Conservation (phyloP, 768 basidiomycete genomes). For the Trametes cingulata region DNA sequence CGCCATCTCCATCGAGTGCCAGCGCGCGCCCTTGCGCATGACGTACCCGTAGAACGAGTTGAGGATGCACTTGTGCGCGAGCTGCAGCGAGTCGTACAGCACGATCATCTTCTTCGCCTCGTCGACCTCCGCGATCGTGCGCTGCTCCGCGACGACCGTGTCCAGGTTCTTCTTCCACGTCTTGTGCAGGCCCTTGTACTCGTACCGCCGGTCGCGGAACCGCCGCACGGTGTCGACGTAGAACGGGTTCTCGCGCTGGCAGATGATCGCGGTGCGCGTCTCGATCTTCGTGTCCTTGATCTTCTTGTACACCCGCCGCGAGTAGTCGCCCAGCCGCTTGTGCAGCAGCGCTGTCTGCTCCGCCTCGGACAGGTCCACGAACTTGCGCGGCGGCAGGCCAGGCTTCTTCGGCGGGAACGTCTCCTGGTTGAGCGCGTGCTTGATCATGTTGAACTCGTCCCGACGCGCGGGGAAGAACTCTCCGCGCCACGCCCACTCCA, state of each 20-base stretch:
- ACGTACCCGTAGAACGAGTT: conserved; percentile 99
- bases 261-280: conserved; percentile 91
- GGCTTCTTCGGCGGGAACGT: conserved; percentile 81
- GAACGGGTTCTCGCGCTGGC: conserved; percentile 97
- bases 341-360: conserved; percentile 93
- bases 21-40: conserved; percentile 98
- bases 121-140: conserved; percentile 81
- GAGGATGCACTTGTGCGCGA: conserved; percentile 99
- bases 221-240: conserved; percentile 97
- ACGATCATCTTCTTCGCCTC: conserved; percentile 99
- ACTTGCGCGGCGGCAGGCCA: conserved; percentile 73
- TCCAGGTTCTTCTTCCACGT: conserved; percentile 99
- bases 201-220: conserved; percentile 97
- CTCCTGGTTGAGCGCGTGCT: conserved; percentile 94
- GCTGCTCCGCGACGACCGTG: conserved; percentile 60
- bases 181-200: conserved; percentile 98
- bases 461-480: conserved; percentile 97
- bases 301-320: conserved; percentile 97
- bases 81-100: conserved; percentile 95
- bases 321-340: conserved; percentile 98
- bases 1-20: conserved; percentile 99
- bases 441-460: conserved; percentile 99
- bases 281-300: conserved; percentile 97
- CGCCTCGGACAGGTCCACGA: conserved; percentile 74
- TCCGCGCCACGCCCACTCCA: conserved; percentile 99